These are phyloP conservation scores for Fusarium haematococcum DNA, from an alignment of 2,329 filamentous ascomycete genomes.

Conservation along the genomic window DNA sequence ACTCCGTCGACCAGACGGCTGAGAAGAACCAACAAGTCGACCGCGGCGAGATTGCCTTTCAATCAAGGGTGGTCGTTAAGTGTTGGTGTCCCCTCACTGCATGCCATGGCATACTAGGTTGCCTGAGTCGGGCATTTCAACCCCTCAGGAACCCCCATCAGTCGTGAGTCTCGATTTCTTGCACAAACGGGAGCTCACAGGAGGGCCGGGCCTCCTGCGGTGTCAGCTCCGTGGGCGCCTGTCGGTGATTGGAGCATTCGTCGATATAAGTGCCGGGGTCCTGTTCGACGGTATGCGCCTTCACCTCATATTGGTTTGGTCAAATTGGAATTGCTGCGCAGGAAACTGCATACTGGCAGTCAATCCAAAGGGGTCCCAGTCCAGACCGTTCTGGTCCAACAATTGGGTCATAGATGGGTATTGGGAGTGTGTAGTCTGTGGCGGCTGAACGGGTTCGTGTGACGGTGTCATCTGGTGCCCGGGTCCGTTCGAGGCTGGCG, in stretches of 20 bases:
- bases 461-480: constrained; percentile 52
- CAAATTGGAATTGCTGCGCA: constrained; percentile 82
- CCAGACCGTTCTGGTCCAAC: constrained; percentile 80
- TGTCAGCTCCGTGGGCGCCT: constrained; percentile 23
- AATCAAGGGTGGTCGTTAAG: constrained; percentile 39
- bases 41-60: constrained; percentile 38
- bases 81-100: constrained; percentile 25
- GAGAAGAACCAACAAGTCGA: constrained; percentile 35
- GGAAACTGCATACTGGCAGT: constrained; percentile 97
- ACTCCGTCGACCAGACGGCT: not conserved
- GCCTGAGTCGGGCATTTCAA: constrained; percentile 4
- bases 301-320: constrained; percentile 67
- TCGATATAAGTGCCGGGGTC: constrained; percentile 14
- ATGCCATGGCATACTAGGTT: constrained; percentile 13
- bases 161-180: constrained; percentile 18
- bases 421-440: constrained; percentile 46
- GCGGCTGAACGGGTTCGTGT: constrained; percentile 45
- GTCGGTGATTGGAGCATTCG: constrained; percentile 24
- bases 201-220: constrained; percentile 6
- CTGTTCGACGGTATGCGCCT: constrained; percentile 7
- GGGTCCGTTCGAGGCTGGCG: constrained; percentile 54
- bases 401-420: constrained; percentile 75
- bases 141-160: constrained; percentile 9
- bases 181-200: constrained; percentile 23
- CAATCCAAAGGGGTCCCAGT: constrained; percentile 93